Base-by-base conservation (phyloP, 2,329 filamentous ascomycete species). In the Verticillium nubilum region DNA sequence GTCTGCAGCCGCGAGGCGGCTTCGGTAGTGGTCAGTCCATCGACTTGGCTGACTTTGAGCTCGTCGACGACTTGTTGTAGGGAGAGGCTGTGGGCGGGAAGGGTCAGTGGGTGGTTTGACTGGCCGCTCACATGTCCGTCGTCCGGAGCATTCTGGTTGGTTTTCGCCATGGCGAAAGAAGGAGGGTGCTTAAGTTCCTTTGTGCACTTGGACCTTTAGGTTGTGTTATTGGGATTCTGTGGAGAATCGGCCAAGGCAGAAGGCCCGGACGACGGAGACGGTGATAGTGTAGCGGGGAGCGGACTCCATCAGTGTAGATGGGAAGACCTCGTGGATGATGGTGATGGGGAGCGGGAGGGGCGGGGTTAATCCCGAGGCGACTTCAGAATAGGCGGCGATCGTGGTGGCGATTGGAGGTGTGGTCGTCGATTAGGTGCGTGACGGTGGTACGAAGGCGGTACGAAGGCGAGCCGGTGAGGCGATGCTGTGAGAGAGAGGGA, bases 51-150 rank as follows among this genome's bases (percentile, higher is more conserved):
- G 58, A 80, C 78, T 3, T 74, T 70, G 15, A 87, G 74, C 67
- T 88, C 80, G 9, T 76, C 70, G 52, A 81, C 72, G 52, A 84
- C 76, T 35, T 77, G 71, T 28, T 78, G 72, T 66, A 74, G 76
- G 23, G 76, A 68, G 54, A 89, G 75, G 53, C 81, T 75, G 66
- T 89, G 86, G 19, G 86, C 83, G 5, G 85, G 85, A 54, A 76
- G 72, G 7, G 81, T 80, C 29, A 89, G 71, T n/a, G 79, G 79
- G 13, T 59, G 61, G 61, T 73, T 72, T 57, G 68, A 68, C 56
- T 72, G 69, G 56, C 69, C 71, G 25, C 69, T 70, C 59, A 70
- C 63, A 31, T 71, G 70, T 50, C 42, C 42, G 42, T 50, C 42
- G 42, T 50, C 42, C 42, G 42, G 42, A 19, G n/a, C 19, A 7